phyloP scores from a whole-genome alignment of 2,329 filamentous ascomycete genomes.

The Exophiala calicioides region DNA sequence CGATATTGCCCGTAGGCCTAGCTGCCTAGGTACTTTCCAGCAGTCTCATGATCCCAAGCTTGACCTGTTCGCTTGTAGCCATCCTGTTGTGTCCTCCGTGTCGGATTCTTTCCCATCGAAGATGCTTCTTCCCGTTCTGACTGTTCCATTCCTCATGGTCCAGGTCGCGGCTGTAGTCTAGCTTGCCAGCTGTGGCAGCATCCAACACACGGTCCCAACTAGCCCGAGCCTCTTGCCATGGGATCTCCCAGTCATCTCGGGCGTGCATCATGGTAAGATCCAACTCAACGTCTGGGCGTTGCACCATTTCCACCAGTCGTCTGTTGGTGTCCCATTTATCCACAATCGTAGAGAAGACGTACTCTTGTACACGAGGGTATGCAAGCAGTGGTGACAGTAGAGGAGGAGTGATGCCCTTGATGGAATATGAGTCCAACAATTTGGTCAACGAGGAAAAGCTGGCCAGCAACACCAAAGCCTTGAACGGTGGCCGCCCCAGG shows the following conservation, averaged over 20 bases:
- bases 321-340: conserved; percentile 78
- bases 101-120: conserved; percentile 46
- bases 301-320: conserved; percentile 62
- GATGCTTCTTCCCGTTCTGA: conserved; percentile 39
- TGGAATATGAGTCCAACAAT: conserved; percentile 74
- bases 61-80: conserved; percentile 28
- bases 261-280: conserved; percentile 77
- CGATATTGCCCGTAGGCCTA: too few species aligned
- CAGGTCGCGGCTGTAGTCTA: conserved; percentile 18
- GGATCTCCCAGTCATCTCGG: conserved; percentile 78
- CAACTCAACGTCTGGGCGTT: conserved; percentile 55
- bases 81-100: conserved; percentile 42
- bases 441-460: conserved; percentile 74
- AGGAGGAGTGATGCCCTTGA: conserved; percentile 72
- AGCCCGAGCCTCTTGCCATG: conserved; percentile 56
- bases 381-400: conserved; percentile 72
- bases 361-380: conserved; percentile 65
- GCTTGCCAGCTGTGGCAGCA: conserved; percentile 26
- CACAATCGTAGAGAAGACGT: conserved; percentile 64
- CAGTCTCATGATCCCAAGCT: conserved; percentile 23
- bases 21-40: conserved; percentile 8
- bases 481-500: conserved; percentile 63
- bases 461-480: conserved; percentile 75
- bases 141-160: conserved; percentile 25
- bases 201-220: conserved; percentile 41